phyloP scores from a whole-genome alignment of 768 basidiomycete species.

The Dioszegia crocea region DNA sequence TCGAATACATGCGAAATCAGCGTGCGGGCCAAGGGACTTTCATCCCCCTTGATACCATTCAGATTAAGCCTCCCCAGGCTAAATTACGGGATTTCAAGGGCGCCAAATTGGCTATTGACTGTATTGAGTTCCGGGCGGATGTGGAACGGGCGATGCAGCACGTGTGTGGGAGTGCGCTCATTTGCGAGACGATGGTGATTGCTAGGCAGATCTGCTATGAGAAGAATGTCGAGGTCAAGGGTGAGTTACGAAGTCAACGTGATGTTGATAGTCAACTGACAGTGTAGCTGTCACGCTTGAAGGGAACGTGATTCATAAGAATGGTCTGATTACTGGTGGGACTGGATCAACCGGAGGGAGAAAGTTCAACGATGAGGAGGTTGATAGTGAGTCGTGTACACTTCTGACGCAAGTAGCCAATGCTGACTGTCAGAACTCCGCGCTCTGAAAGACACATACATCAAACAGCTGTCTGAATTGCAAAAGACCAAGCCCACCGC shows the following conservation, averaged over 20 bases:
- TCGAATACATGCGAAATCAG: slow-evolving; percentile 96
- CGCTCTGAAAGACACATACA: slow-evolving; percentile 50
- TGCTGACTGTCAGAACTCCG: slow-evolving; percentile 20
- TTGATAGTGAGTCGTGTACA: slow-evolving; percentile 61
- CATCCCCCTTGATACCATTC: slow-evolving; percentile 96
- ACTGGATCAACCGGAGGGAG: slow-evolving; percentile 70
- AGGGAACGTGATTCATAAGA: slow-evolving; percentile 95
- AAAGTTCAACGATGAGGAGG: slow-evolving; percentile 92
- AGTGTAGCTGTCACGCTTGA: slow-evolving; percentile 84
- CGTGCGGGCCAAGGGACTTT: slow-evolving; percentile 95
- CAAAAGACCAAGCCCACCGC: slow-evolving; percentile 74
- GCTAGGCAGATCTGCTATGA: slow-evolving; percentile 88
- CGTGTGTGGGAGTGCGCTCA: slow-evolving; percentile 88
- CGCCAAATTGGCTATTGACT: slow-evolving; percentile 77
- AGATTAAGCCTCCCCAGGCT: slow-evolving; percentile 88
- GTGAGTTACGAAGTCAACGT: slow-evolving; percentile 53
- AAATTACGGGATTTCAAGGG: slow-evolving; percentile 89
- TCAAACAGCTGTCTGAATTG: slow-evolving; percentile 75
- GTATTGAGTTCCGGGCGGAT: slow-evolving; percentile 72
- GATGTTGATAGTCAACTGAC: not conserved
- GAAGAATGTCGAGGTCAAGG: slow-evolving; percentile 93
- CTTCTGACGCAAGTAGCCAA: not conserved
- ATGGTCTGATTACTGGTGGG: slow-evolving; percentile 94
- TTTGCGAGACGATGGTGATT: slow-evolving; percentile 93
- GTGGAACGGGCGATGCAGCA: slow-evolving; percentile 94